Base-by-base conservation (phyloP, 106 monocot genomes). In the Dendrobium huoshanense region DNA sequence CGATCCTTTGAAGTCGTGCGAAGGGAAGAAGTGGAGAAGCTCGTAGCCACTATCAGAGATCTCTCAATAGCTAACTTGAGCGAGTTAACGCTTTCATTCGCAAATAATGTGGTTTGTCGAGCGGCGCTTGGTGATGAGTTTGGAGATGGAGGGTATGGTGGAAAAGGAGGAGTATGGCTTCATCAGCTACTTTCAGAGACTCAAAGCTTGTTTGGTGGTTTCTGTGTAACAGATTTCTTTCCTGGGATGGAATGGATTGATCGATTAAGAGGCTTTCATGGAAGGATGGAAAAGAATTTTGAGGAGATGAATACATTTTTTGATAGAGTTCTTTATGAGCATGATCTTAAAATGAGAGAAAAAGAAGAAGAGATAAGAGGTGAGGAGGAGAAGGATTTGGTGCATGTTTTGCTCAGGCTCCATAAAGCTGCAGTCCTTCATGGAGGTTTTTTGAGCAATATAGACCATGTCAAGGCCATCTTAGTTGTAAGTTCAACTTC, bases 401-500 rank as follows among this genome's bases (percentile, higher is more conserved):
- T 80, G 4, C 61, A 79, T 58, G 67, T 77, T 11, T n/a, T 86
- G 41, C 82, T 82, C 19, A 5, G 54, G 8, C 40, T 86, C 8
- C 75, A 48, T 16, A 31, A 55, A 16, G 86, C 82, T 33, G 68
- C 78, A 2, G 15, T 8, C 18, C 55, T 29, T 16, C 54, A 16
- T 54, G 54, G 54, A 54, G 55, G 7, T 1, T 27, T 80, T 40
- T 43, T 75, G 33, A 25, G 29, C 31, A 77, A 54, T 9, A 79
- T 56, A 45, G 55, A 86, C 33, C 67, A 75, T 22, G 72, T 86
- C 80, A 86, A 86, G 79, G 86, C 48, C 4, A n/a, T 86, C 4
- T 43, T 86, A 5, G 27, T 27, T 79, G 82, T 86, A 67, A 13
- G 37, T 41, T 37, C 0, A 37, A 37, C 37, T 37, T 37, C 2